These are phyloP conservation scores for Euptelea pleiosperma DNA, from an alignment of 164 flowering plant species.

Conservation along the genomic window DNA sequence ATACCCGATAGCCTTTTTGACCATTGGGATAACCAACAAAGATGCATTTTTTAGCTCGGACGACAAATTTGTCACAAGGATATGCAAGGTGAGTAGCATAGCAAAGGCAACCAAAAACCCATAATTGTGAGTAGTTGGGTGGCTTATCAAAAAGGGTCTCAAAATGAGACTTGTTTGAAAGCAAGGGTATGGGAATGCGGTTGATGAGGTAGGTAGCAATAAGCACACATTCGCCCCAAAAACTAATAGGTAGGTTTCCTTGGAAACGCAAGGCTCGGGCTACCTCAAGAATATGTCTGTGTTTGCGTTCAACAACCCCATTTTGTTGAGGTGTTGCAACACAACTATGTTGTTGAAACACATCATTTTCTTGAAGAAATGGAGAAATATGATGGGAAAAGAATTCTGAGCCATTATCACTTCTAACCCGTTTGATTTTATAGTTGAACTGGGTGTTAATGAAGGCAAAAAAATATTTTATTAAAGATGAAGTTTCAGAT, in stretches of 20 bases:
- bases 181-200: background rate
- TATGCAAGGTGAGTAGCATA: no score
- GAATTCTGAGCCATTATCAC: slow-evolving; percentile 16
- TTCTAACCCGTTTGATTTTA: background rate
- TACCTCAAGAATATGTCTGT: background rate
- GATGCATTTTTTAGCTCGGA: no score
- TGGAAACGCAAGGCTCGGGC: no score
- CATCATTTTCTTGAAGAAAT: no score
- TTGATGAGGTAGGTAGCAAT: background rate
- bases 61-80: no score
- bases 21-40: no score
- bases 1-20: no score
- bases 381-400: no score
- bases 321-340: slow-evolving; percentile 10
- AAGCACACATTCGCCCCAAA: no score
- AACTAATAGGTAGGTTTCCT: no score
- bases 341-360: no score
- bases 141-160: background rate
- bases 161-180: background rate
- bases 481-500: background rate
- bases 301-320: background rate
- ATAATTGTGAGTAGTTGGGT: background rate
- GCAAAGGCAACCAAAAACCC: background rate
- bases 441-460: slow-evolving; percentile 4
- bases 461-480: background rate